phyloP scores from a whole-genome alignment of 2,329 filamentous ascomycete genomes.

The Colletotrichum higginsianum region DNA sequence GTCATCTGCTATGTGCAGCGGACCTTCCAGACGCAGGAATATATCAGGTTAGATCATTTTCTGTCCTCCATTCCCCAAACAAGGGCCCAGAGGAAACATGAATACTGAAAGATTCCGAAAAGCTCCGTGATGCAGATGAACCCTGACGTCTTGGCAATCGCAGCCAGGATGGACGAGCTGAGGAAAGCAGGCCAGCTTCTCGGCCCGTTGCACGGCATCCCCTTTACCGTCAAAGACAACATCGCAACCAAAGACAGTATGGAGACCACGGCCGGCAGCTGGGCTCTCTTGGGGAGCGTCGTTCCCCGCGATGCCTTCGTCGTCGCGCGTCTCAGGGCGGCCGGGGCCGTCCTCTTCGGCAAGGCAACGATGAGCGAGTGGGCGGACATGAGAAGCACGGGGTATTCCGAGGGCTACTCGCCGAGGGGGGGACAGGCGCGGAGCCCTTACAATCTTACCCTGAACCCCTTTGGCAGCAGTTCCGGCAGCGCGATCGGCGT shows the following conservation, averaged over 20 bases:
- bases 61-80: no score
- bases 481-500: conserved; percentile 77
- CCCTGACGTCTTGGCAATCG: conserved; percentile 76
- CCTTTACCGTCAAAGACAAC: conserved; percentile 82
- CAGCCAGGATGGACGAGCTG: conserved; percentile 72
- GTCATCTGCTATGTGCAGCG: conserved; percentile 74
- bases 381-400: conserved; percentile 77
- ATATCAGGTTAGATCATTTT: conserved; percentile 67
- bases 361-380: conserved; percentile 81
- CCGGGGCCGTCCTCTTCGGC: conserved; percentile 79
- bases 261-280: conserved; percentile 81
- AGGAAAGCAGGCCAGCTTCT: conserved; percentile 68
- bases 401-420: conserved; percentile 66
- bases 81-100: neutral
- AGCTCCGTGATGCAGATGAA: conserved; percentile 77
- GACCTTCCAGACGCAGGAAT: conserved; percentile 73
- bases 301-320: conserved; percentile 79
- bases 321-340: conserved; percentile 71
- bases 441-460: conserved; percentile 77
- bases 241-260: conserved; percentile 78
- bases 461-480: conserved; percentile 78
- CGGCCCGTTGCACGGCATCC: conserved; percentile 81
- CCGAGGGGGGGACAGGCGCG: conserved; percentile 74
- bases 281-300: conserved; percentile 74
- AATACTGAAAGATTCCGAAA: neutral